phyloP scores from a whole-genome alignment of 140 eudicot genomes.

The Bidens hawaiensis region DNA sequence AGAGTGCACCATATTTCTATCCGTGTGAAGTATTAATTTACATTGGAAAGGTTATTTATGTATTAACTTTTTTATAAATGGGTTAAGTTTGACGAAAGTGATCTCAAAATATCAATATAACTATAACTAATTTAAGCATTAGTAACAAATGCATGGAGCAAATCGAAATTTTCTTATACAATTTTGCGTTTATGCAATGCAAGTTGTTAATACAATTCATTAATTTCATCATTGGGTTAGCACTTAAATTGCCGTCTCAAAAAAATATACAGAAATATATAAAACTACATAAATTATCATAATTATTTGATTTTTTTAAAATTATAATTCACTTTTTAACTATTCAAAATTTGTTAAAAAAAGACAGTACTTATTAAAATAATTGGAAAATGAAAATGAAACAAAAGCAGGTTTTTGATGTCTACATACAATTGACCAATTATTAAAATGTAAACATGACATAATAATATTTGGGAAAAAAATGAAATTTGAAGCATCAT shows the following conservation, averaged over 20 bases:
- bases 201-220: background rate
- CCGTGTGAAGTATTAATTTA: no score
- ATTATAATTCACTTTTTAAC: background rate
- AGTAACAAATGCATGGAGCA: no score
- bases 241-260: no score
- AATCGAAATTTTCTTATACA: no score
- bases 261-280: background rate
- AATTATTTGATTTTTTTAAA: background rate
- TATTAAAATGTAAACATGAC: background rate
- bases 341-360: background rate
- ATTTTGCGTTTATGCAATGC: background rate
- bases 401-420: background rate
- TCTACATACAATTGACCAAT: background rate
- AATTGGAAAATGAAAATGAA: no score
- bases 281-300: background rate
- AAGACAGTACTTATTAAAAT: background rate
- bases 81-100: no score
- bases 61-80: no score
- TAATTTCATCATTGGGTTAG: background rate
- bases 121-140: no score
- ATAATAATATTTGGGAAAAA: background rate
- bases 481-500: slow-evolving; percentile 8
- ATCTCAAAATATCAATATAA: no score
- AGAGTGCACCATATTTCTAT: no score
- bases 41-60: no score